Percentiles rank a stretch among this genome's conserved stretches.
Conservation (phyloP, 2,329 filamentous ascomycete species). For the Verticillium dahliae region DNA sequence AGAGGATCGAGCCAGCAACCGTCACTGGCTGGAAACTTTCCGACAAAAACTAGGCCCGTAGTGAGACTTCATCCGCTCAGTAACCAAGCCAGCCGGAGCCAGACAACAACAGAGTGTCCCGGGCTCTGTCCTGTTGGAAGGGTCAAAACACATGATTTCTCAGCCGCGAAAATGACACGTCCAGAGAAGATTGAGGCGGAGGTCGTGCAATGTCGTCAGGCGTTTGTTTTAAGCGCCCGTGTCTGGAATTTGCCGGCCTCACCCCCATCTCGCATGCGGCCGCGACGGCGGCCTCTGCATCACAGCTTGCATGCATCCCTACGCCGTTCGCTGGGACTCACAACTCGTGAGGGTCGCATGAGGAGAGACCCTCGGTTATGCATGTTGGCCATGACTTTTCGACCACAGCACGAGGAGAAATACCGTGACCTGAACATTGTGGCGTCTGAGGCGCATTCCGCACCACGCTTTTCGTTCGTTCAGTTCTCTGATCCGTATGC, state of each 20-base stretch:
- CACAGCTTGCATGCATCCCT: slow-evolving; percentile 10
- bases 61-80: neutral
- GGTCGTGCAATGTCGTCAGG: neutral
- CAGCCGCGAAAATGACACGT: neutral
- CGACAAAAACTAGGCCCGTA: neutral
- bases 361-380: slow-evolving; percentile 31
- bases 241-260: neutral
- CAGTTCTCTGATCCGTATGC: neutral
- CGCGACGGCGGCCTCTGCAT: slow-evolving; percentile 4
- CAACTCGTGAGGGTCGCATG: slow-evolving; percentile 17
- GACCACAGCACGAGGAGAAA: neutral
- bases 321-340: slow-evolving; percentile 8
- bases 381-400: slow-evolving; percentile 15
- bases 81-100: slow-evolving; percentile 7
- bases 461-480: neutral
- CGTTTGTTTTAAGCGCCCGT: neutral
- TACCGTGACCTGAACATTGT: slow-evolving; percentile 4
- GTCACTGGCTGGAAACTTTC: neutral
- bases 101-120: slow-evolving; percentile 4
- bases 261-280: slow-evolving; percentile 2
- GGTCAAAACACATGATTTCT: neutral
- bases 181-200: neutral
- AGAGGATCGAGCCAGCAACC: neutral
- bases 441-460: slow-evolving; percentile 9
- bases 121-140: neutral